phyloP scores from a whole-genome alignment of 306 rosid species.

The Quillaja saponaria region DNA sequence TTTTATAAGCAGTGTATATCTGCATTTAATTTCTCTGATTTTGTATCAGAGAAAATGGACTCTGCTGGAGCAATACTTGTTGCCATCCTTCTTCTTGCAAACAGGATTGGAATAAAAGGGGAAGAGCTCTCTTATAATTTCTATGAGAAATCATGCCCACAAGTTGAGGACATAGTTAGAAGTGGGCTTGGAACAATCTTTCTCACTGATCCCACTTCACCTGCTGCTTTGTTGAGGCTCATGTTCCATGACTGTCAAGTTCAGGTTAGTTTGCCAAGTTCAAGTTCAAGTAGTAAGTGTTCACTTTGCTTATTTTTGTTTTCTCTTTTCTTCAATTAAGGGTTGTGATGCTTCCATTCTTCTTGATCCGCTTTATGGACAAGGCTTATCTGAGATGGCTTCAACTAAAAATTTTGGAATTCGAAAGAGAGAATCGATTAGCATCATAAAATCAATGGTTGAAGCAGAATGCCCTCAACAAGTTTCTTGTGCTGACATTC shows the following conservation, averaged over 20 bases:
- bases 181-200: constrained; percentile 21
- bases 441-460: constrained; percentile 28
- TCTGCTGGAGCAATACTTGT: neutral
- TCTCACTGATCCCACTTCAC: constrained; percentile 30
- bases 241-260: constrained; percentile 49
- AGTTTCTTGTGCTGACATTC: constrained; percentile 44
- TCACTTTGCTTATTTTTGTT: neutral
- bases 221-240: constrained; percentile 47
- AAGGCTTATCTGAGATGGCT: constrained; percentile 23
- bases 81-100: neutral
- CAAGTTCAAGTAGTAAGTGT: too few relatives aligned
- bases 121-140: constrained; percentile 36
- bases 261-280: constrained; percentile 29
- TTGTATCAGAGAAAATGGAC: constrained; percentile 3
- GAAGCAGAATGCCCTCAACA: constrained; percentile 32
- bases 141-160: constrained; percentile 36
- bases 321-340: neutral
- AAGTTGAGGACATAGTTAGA: constrained; percentile 29
- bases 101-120: constrained; percentile 21
- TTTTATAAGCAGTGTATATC: neutral
- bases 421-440: constrained; percentile 28
- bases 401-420: constrained; percentile 31
- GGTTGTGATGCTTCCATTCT: constrained; percentile 45
- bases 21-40: neutral
- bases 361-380: constrained; percentile 14